Percentiles rank a stretch among this genome's conserved stretches.
These are phyloP conservation scores for Metschnikowia vanudenii DNA, from an alignment of 805 yeast species.

Conservation along the genomic window DNA sequence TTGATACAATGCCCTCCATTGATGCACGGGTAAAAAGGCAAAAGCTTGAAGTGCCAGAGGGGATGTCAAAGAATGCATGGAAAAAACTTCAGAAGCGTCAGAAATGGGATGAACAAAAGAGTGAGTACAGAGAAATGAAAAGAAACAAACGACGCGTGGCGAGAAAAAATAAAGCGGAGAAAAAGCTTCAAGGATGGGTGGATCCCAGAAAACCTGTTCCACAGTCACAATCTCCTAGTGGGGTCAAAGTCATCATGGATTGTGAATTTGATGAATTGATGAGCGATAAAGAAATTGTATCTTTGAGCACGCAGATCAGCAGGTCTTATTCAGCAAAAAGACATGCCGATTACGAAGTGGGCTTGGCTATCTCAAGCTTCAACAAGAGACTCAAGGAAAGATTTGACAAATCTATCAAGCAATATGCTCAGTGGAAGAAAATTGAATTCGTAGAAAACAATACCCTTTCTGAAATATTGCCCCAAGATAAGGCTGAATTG, in stretches of 20 bases:
- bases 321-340: constrained; percentile 79
- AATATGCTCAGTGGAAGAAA: constrained; percentile 68
- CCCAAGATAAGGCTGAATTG: constrained; percentile 29
- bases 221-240: constrained; percentile 46
- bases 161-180: constrained; percentile 30
- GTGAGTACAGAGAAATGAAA: constrained; percentile 53
- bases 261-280: constrained; percentile 89
- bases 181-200: constrained; percentile 17
- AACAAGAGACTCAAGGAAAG: constrained; percentile 62
- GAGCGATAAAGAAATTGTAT: constrained; percentile 68
- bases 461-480: constrained; percentile 30
- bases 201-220: constrained; percentile 33
- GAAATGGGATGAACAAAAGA: constrained; percentile 64
- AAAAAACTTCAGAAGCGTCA: constrained; percentile 63
- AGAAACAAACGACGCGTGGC: constrained; percentile 48
- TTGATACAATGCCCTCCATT: neutral
- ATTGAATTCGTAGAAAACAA: constrained; percentile 47
- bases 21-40: constrained; percentile 14
- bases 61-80: constrained; percentile 85
- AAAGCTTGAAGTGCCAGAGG: constrained; percentile 58
- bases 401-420: constrained; percentile 60
- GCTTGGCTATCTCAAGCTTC: constrained; percentile 62
- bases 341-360: constrained; percentile 54
- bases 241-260: constrained; percentile 66
- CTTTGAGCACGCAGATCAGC: constrained; percentile 77